Conservation (phyloP, 2,329 filamentous ascomycete genomes). For the Neopestalotiopsis sp. region DNA sequence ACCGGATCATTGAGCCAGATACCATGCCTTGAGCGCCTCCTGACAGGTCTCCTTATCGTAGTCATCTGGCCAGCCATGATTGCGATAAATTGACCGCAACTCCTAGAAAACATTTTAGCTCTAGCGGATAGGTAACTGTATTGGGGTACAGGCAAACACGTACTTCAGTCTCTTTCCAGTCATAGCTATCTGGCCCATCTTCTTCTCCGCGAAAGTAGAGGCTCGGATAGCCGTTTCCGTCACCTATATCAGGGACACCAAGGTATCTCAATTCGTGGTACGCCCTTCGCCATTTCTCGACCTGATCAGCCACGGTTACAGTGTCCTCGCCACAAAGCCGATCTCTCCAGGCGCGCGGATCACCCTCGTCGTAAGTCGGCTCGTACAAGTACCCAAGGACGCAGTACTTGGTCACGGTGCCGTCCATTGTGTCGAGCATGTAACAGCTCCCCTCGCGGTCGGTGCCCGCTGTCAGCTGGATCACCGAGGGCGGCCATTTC, state of each 20-base stretch:
- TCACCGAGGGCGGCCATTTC: slow-evolving; percentile 9
- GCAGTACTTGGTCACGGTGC: slow-evolving; percentile 9
- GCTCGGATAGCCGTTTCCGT: slow-evolving; percentile 8
- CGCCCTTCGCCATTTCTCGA: neutral
- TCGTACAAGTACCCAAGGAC: neutral
- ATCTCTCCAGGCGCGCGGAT: slow-evolving; percentile 11
- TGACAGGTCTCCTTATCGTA: neutral
- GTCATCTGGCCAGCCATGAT: neutral
- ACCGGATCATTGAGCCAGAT: neutral
- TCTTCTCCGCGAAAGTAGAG: neutral
- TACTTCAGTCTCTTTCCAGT: slow-evolving; percentile 5
- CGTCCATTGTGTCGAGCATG: slow-evolving; percentile 16
- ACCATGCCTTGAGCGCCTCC: slow-evolving; percentile 1
- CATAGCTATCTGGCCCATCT: slow-evolving; percentile 1
- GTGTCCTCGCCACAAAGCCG: neutral
- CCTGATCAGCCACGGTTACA: neutral
- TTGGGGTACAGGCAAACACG: neutral
- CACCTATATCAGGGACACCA: neutral
- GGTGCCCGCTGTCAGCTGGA: slow-evolving; percentile 9
- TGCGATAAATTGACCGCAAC: slow-evolving; percentile 3
- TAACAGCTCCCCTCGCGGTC: slow-evolving; percentile 7
- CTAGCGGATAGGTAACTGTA: neutral
- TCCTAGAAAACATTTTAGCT: neutral
- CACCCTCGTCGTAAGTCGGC: neutral
- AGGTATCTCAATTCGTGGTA: slow-evolving; percentile 5